Evolutionary conservation across 2,329 filamentous ascomycete species (phyloP), one percentile per base, ranked within the genome.

Genomic region (Fusarium begoniae): DNA sequence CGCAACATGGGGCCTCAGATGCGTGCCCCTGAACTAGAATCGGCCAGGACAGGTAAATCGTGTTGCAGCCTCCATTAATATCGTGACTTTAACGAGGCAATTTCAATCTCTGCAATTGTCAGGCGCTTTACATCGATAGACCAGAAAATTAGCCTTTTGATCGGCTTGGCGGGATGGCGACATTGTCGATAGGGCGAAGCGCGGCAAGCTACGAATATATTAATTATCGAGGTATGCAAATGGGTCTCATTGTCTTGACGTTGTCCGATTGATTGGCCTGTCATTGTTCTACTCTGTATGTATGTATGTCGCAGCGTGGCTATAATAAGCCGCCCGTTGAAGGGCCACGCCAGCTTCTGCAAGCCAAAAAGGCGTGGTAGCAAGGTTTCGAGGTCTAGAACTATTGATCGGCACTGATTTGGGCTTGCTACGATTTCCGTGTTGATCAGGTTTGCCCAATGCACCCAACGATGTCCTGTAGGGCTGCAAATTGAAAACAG

Each of bases 21-120:
- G 59, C 51, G 58, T 74, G 67, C 73, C 73, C 73, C 73, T 75
- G 73, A 75, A 43, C 70, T 75, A 76, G 60, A 68, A 61, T 63
- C 55, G 56, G 50, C 32, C 54, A 41, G 26, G 51, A 22, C n/a
- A 61, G 43, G 43, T 26, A 61, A 60, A 48, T 60, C 35, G 35
- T 61, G 37, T 60, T 47, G 30, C 44, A 48, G 9, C 10, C 32
- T 58, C 56, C 32, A 32, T 58, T 44, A 53, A 54, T 69, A 41
- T 50, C 47, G 59, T 66, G 50, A 75, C 38, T 50, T 69, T 48
- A 43, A 65, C 58, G 45, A 55, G 37, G 60, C 45, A 74, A 74
- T 74, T 72, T 74, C 63, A 65, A 32, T 28, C 30, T 58, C 45
- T 67, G 67, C 41, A 37, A 44, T 57, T 62, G 38, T 53, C 35